These are phyloP conservation scores for Xylaria sp. DNA, from an alignment of 2,329 filamentous ascomycete genomes.

Conservation along the genomic window DNA sequence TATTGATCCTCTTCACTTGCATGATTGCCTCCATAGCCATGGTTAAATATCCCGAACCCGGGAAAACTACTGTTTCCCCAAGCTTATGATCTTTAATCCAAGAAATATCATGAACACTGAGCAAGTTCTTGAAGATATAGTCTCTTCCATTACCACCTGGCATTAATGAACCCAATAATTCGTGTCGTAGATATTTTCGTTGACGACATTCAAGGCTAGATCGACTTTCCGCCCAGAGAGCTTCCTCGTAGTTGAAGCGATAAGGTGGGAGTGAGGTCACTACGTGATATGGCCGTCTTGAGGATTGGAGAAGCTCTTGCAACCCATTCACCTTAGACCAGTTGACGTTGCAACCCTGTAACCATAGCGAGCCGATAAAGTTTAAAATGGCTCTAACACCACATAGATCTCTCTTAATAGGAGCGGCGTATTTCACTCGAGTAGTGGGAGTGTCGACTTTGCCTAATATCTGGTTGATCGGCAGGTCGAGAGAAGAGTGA, in stretches of 20 bases:
- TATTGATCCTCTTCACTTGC: background rate
- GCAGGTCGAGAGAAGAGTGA: constrained; percentile 51
- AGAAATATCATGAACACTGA: background rate
- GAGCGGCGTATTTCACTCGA: constrained; percentile 20
- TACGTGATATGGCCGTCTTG: background rate
- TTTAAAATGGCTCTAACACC: too few relatives aligned
- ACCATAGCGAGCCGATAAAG: too few relatives aligned
- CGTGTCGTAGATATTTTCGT: background rate
- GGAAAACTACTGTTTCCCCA: background rate
- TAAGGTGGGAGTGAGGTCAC: background rate
- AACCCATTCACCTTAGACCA: constrained; percentile 28
- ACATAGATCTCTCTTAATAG: constrained; percentile 14
- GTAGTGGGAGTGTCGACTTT: too few relatives aligned
- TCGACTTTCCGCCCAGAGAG: background rate
- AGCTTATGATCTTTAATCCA: background rate
- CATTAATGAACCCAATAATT: background rate
- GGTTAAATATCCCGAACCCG: background rate
- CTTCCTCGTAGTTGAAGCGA: background rate
- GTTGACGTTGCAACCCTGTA: constrained; percentile 21
- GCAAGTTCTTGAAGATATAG: background rate
- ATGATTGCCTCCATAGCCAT: background rate
- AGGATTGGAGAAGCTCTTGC: constrained; percentile 18
- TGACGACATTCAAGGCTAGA: background rate
- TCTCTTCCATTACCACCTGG: background rate
- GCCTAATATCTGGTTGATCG: constrained; percentile 48